Evolutionary conservation across 192 early-diverging fungal genomes (phyloP).

Genomic region (Coemansia sp.): DNA sequence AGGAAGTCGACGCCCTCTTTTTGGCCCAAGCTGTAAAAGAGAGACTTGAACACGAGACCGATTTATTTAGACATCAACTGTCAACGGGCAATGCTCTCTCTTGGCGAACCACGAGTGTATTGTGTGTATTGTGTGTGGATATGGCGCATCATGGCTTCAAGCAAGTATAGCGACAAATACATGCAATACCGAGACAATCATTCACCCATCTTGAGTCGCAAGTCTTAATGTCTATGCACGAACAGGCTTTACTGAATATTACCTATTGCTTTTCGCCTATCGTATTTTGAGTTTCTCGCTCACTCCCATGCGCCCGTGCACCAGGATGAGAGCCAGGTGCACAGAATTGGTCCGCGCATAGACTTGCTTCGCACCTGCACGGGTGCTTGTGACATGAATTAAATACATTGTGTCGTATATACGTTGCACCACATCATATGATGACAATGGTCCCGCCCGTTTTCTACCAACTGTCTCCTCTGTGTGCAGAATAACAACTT

Average conservation of each 20-base stretch:
- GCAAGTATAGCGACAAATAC: neutral
- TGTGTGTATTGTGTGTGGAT: neutral
- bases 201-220: neutral
- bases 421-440: neutral
- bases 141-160: neutral
- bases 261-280: neutral
- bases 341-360: neutral
- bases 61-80: neutral
- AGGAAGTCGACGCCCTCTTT: neutral
- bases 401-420: neutral
- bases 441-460: neutral
- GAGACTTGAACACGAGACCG: conserved; percentile 7
- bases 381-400: conserved; percentile 7
- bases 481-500: neutral
- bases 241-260: neutral
- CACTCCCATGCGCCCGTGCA: neutral
- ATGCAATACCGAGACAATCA: neutral
- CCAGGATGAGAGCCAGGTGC: neutral
- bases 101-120: conserved; percentile 3
- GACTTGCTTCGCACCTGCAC: neutral
- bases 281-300: neutral
- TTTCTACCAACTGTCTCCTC: neutral
- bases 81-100: neutral
- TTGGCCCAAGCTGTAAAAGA: neutral
- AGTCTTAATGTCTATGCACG: neutral